Evolutionary conservation across 768 basidiomycete genomes (phyloP).

Genomic region (Agaricus subrufescens): DNA sequence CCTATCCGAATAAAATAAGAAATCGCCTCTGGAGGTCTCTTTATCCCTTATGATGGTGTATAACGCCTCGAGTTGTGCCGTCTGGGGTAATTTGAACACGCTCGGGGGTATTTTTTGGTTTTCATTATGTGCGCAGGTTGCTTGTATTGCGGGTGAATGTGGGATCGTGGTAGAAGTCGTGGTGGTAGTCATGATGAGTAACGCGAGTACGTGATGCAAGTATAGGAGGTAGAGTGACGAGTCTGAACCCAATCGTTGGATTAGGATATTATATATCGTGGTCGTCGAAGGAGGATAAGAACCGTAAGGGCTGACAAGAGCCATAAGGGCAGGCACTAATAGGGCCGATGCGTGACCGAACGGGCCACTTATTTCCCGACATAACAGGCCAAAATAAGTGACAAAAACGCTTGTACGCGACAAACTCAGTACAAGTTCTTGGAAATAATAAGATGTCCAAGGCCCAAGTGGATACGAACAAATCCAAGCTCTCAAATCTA

Average conservation of each 20-base stretch:
- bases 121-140: slow-evolving; percentile 31
- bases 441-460: no score
- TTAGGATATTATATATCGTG: neutral
- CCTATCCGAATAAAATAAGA: slow-evolving; percentile 92
- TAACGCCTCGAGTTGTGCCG: slow-evolving; percentile 89
- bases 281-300: neutral
- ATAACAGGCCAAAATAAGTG: no score
- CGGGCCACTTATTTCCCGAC: slow-evolving; percentile 3
- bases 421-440: no score
- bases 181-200: neutral
- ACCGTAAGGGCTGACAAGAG: neutral
- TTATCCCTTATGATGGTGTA: slow-evolving; percentile 94
- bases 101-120: slow-evolving; percentile 59
- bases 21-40: slow-evolving; percentile 86
- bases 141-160: neutral
- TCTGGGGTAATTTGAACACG: slow-evolving; percentile 87
- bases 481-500: no score
- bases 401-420: no score
- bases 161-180: slow-evolving; percentile 1
- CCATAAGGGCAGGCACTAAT: slow-evolving; percentile 9
- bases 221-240: neutral
- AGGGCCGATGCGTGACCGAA: slow-evolving; percentile 5
- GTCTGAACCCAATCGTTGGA: neutral
- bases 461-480: no score
- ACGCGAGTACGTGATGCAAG: neutral